A percentile compares a stretch with the other conserved stretches of the same genome.
Evolutionary conservation across 108 stramenopile species (phyloP).

Genomic region (Heterococcus sp.): DNA sequence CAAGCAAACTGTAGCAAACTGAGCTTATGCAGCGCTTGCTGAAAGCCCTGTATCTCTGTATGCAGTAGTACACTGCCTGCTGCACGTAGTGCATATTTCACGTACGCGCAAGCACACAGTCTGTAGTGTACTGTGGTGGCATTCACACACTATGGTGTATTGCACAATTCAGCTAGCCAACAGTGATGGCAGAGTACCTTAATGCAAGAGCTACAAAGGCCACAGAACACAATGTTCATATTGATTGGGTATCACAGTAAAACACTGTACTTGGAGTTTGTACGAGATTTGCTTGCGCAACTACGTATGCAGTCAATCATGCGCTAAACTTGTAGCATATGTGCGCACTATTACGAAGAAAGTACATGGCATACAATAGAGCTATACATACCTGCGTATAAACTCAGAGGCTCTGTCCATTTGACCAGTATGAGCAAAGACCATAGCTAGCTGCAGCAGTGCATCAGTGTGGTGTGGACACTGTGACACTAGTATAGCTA

Average conservation of each 20-base stretch:
- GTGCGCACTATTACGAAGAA: neutral
- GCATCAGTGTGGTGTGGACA: conserved; percentile 43
- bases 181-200: too few species aligned
- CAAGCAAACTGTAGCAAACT: neutral
- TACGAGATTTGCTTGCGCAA: neutral
- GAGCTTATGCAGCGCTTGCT: neutral
- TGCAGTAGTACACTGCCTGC: neutral
- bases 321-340: neutral
- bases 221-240: neutral
- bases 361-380: neutral
- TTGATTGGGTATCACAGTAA: neutral
- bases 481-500: conserved; percentile 18
- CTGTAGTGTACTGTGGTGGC: too few species aligned
- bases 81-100: too few species aligned
- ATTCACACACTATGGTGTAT: too few species aligned
- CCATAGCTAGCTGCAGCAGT: conserved; percentile 40
- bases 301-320: neutral
- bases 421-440: conserved; percentile 46
- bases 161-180: too few species aligned
- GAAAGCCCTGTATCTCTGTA: neutral
- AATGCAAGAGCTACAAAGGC: neutral
- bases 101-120: too few species aligned
- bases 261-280: neutral
- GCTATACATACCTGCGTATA: neutral
- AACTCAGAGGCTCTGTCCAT: neutral